phyloP scores from a whole-genome alignment of 176 grass and related monocot genomes.

The Aechmea fasciata region DNA sequence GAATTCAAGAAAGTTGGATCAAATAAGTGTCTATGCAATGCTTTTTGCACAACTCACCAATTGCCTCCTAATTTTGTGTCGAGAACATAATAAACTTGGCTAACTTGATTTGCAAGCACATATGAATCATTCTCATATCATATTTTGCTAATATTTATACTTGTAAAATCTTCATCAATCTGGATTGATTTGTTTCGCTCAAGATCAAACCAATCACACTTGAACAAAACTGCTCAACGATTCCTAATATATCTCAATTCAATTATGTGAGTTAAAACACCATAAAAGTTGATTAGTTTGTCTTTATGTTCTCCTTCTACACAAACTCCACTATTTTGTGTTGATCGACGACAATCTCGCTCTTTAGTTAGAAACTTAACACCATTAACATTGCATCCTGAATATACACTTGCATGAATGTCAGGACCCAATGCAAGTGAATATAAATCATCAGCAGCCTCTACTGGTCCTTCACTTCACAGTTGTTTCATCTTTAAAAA shows the following conservation, averaged over 20 bases:
- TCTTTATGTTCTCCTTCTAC: too few relatives aligned
- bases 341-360: background rate
- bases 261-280: too few relatives aligned
- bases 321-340: too few relatives aligned
- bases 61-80: background rate
- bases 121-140: background rate
- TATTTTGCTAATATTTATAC: background rate
- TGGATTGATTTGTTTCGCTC: background rate
- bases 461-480: too few relatives aligned
- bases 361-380: background rate
- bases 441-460: too few relatives aligned
- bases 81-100: background rate
- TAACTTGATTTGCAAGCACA: constrained; percentile 1
- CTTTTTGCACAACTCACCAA: constrained; percentile 3
- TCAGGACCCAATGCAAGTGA: constrained; percentile 6
- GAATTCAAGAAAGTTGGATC: background rate
- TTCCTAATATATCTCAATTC: too few relatives aligned
- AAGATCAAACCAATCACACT: constrained; percentile 7
- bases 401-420: background rate
- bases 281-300: too few relatives aligned
- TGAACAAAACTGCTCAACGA: too few relatives aligned
- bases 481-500: too few relatives aligned
- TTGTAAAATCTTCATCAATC: background rate
- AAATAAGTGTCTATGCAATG: background rate
- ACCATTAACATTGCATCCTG: background rate